Conservation (phyloP, 768 basidiomycete genomes). For the Leccinum obscurum region DNA sequence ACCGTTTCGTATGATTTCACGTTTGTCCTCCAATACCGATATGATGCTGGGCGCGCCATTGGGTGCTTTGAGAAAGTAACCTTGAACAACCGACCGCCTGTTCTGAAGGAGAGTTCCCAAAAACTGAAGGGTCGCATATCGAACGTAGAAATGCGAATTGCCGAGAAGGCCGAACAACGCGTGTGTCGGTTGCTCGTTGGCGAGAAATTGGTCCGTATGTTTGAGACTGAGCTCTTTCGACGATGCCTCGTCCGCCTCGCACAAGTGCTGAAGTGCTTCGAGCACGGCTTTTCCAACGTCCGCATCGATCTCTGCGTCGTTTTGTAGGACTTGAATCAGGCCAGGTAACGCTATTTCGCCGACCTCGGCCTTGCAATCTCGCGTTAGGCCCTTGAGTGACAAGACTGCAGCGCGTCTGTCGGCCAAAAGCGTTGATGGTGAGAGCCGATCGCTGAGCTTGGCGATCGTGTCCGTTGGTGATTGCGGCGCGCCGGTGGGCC, state of each 20-base stretch:
- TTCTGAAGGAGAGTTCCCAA: slow-evolving; percentile 80
- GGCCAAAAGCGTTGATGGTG: slow-evolving; percentile 85
- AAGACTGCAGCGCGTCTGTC: slow-evolving; percentile 94
- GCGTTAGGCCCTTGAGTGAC: slow-evolving; percentile 86
- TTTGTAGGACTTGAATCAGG: slow-evolving; percentile 77
- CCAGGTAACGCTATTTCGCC: slow-evolving; percentile 75
- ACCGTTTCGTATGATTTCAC: slow-evolving; percentile 91
- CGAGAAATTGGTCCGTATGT: slow-evolving; percentile 80
- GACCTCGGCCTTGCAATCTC: slow-evolving; percentile 90
- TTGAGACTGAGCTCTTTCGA: slow-evolving; percentile 69
- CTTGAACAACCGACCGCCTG: slow-evolving; percentile 77
- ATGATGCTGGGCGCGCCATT: slow-evolving; percentile 75
- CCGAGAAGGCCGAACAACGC: slow-evolving; percentile 74
- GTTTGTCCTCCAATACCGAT: slow-evolving; percentile 75
- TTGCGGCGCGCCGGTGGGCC: slow-evolving; percentile 81
- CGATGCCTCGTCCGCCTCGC: slow-evolving; percentile 67
- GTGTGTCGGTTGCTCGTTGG: slow-evolving; percentile 69
- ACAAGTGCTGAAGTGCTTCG: slow-evolving; percentile 85
- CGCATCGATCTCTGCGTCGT: slow-evolving; percentile 86
- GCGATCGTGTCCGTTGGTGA: slow-evolving; percentile 83
- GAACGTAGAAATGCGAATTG: slow-evolving; percentile 79
- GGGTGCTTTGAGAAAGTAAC: slow-evolving; percentile 86
- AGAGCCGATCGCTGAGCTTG: slow-evolving; percentile 84
- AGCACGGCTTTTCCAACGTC: slow-evolving; percentile 92
- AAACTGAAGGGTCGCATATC: slow-evolving; percentile 82